Conservation (phyloP, 768 basidiomycete species). For the Russula vinacea region DNA sequence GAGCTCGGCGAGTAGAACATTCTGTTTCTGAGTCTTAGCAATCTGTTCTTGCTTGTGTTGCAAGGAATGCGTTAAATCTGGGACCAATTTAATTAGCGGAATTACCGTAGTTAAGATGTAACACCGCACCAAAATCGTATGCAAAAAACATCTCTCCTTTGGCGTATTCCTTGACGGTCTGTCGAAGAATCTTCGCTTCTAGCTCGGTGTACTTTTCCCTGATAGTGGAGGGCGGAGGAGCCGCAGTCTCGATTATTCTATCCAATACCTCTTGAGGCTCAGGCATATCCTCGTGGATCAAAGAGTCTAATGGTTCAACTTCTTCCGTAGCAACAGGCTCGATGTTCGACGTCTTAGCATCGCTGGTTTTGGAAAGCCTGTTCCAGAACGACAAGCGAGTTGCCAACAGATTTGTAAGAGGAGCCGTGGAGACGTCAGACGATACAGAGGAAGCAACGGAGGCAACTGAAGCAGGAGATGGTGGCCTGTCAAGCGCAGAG, state of each 20-base stretch:
- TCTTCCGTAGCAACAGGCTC: slow-evolving; percentile 25
- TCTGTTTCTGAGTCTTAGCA: slow-evolving; percentile 54
- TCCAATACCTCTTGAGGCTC: slow-evolving; percentile 52
- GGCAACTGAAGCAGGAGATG: slow-evolving; percentile 35
- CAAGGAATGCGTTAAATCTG: slow-evolving; percentile 80
- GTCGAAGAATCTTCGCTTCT: slow-evolving; percentile 78
- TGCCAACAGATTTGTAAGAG: slow-evolving; percentile 61
- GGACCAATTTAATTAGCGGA: neutral
- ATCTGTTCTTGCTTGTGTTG: slow-evolving; percentile 74
- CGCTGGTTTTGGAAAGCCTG: slow-evolving; percentile 46
- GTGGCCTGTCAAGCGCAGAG: slow-evolving; percentile 26
- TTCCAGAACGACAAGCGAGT: slow-evolving; percentile 74
- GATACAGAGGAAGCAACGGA: slow-evolving; percentile 55
- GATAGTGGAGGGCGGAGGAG: slow-evolving; percentile 55
- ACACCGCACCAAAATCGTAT: slow-evolving; percentile 69
- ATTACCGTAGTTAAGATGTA: slow-evolving; percentile 6
- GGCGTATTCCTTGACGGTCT: slow-evolving; percentile 70
- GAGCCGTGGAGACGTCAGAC: slow-evolving; percentile 45
- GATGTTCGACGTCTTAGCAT: neutral
- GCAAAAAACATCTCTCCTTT: slow-evolving; percentile 91
- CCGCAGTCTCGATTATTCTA: slow-evolving; percentile 56
- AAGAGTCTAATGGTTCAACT: slow-evolving; percentile 24
- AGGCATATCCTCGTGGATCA: slow-evolving; percentile 28
- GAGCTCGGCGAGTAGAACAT: slow-evolving; percentile 58
- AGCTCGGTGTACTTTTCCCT: slow-evolving; percentile 74